phyloP scores from a whole-genome alignment of 352 stramenopile genomes.

The Phytophthora hybrid region DNA sequence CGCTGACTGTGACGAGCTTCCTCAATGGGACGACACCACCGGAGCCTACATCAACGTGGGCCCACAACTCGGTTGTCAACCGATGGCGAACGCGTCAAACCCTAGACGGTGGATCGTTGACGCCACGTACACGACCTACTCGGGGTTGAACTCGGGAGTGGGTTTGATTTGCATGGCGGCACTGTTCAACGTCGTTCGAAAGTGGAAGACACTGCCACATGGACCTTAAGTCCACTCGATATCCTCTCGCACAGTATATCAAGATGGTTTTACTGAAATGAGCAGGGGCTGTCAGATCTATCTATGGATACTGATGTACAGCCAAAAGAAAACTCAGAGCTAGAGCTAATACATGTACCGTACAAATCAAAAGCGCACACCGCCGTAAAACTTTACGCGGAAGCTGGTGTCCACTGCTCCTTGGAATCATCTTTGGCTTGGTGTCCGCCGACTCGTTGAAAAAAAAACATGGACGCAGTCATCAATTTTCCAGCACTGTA shows the following conservation, averaged over 20 bases:
- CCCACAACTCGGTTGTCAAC: slow-evolving; percentile 35
- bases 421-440: slow-evolving; percentile 43
- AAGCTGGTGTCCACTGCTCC: slow-evolving; percentile 59
- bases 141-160: slow-evolving; percentile 55
- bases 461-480: too few species aligned
- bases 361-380: slow-evolving; percentile 35
- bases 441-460: slow-evolving; percentile 55
- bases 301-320: too few species aligned
- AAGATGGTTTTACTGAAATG: too few species aligned
- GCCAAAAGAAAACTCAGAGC: too few species aligned
- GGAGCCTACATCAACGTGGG: slow-evolving; percentile 16
- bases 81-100: slow-evolving; percentile 21
- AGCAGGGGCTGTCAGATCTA: too few species aligned
- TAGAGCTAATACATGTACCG: too few species aligned
- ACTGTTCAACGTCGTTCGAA: slow-evolving; percentile 81
- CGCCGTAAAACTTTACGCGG: slow-evolving; percentile 77
- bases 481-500: too few species aligned
- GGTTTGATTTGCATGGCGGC: slow-evolving; percentile 85
- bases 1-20: slow-evolving; percentile 34
- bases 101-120: slow-evolving; percentile 35
- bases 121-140: slow-evolving; percentile 29
- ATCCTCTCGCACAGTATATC: too few species aligned
- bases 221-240: too few species aligned
- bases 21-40: slow-evolving; percentile 25
- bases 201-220: slow-evolving; percentile 25